Conservation (phyloP, 106 monocot genomes). For the Dioscorea dumetorum region DNA sequence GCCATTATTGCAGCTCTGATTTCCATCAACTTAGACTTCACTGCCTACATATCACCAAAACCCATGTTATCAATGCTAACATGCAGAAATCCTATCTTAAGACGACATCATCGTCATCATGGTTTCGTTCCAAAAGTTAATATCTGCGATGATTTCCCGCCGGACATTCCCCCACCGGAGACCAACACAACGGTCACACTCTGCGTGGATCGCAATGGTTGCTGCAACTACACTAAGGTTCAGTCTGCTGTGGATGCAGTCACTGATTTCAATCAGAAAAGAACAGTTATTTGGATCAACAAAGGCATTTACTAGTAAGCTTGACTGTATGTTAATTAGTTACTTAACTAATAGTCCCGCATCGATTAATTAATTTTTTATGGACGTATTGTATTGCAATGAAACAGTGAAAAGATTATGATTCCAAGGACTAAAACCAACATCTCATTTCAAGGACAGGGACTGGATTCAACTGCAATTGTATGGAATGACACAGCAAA, state of each 20-base stretch:
- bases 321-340: background rate
- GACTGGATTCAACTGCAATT: conserved; percentile 52
- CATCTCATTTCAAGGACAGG: conserved; percentile 90
- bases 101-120: background rate
- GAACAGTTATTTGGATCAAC: conserved; percentile 85
- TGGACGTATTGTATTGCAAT: background rate
- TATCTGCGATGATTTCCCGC: conserved; percentile 53
- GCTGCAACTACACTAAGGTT: conserved; percentile 82
- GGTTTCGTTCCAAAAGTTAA: conserved; percentile 3
- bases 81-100: background rate
- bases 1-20: conserved; percentile 27
- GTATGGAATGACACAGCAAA: conserved; percentile 91
- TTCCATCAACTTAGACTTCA: conserved; percentile 13
- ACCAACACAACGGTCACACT: conserved; percentile 31
- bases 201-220: conserved; percentile 79
- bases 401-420: conserved; percentile 64
- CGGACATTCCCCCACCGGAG: conserved; percentile 47
- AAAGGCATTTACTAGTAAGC: conserved; percentile 83
- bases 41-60: background rate
- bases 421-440: conserved; percentile 56
- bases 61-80: background rate
- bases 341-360: too few relatives aligned
- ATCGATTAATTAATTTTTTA: background rate
- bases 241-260: conserved; percentile 64
- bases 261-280: conserved; percentile 34